Evolutionary conservation across 768 basidiomycete genomes (phyloP), one percentile per base, ranked within the genome.

Genomic region (Flagelloscypha sp.): DNA sequence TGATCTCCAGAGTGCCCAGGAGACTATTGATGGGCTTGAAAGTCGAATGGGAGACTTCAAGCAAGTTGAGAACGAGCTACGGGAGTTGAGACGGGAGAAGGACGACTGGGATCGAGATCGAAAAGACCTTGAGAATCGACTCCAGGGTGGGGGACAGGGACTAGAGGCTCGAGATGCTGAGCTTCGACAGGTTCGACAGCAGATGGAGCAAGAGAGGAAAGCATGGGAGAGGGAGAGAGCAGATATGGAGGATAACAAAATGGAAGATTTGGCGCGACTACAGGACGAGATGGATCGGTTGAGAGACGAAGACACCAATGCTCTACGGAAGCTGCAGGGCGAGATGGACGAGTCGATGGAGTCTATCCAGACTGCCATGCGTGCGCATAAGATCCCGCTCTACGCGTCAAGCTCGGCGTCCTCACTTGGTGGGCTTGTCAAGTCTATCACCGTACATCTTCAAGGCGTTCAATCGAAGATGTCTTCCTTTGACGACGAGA

Each of bases 1-100:
- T 62, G 83, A 86, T 41, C 55, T 82, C 24, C 77, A 79, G 49
- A 69, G 56, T 30, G 75, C 79, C 1, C 73, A 83, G 48, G 82
- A 83, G 31, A 77, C 71, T 23, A 74, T 81, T 27, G 55, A 59
- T 12, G 65, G 70, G 1, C 48, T 85, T 35, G 71, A 79, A 53
- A 54, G 61, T 36, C 73, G 83, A 35, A 46, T 78, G 18, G 69
- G 66, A 6, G 61, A 63, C 41, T 53, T 77, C 20, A 69, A 71
- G 38, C 62, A 61, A 6, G 51, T 76, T 34, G 69, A 74, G 42
- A 30, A 45, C 15, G 67, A 74, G 28, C 51, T 73, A 18, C 60
- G 72, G 33, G 55, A 57, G 28, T 49, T 84, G 40, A 55, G 62
- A 36, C 55, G 62, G 35, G 75, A 79, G 49, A 70, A 66, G 41